These are phyloP conservation scores for Blastobotrys mokoenaii DNA, from an alignment of 805 yeast genomes.

Conservation along the genomic window DNA sequence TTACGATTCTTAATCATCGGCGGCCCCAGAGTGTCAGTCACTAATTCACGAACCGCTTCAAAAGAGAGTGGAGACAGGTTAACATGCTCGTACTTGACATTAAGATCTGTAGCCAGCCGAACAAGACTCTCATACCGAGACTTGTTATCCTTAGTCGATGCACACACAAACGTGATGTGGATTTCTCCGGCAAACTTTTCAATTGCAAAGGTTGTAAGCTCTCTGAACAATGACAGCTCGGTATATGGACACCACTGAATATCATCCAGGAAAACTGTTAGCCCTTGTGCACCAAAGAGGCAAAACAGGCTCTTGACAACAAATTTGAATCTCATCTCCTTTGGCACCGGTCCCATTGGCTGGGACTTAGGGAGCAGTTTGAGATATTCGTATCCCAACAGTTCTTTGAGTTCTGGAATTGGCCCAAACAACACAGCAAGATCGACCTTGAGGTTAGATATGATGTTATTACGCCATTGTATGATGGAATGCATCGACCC, in stretches of 20 bases:
- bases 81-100: slow-evolving; percentile 17
- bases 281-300: slow-evolving; percentile 35
- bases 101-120: slow-evolving; percentile 16
- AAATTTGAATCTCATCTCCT: slow-evolving; percentile 35
- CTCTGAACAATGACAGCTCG: slow-evolving; percentile 22
- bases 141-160: slow-evolving; percentile 21
- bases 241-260: slow-evolving; percentile 35
- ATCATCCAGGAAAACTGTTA: slow-evolving; percentile 40
- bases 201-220: slow-evolving; percentile 23
- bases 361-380: slow-evolving; percentile 22
- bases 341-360: slow-evolving; percentile 22
- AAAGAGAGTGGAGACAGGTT: slow-evolving; percentile 13
- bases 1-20: not conserved
- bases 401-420: slow-evolving; percentile 38
- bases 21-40: slow-evolving; percentile 15
- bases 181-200: slow-evolving; percentile 21
- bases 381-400: slow-evolving; percentile 37
- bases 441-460: slow-evolving; percentile 34
- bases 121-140: slow-evolving; percentile 8
- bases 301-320: slow-evolving; percentile 36
- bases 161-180: slow-evolving; percentile 22
- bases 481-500: slow-evolving; percentile 30
- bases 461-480: slow-evolving; percentile 35
- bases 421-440: slow-evolving; percentile 33
- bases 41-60: slow-evolving; percentile 16